These are phyloP conservation scores for Cerioporus squamosus DNA, from an alignment of 1,284 basidiomycete genomes.

Conservation along the genomic window DNA sequence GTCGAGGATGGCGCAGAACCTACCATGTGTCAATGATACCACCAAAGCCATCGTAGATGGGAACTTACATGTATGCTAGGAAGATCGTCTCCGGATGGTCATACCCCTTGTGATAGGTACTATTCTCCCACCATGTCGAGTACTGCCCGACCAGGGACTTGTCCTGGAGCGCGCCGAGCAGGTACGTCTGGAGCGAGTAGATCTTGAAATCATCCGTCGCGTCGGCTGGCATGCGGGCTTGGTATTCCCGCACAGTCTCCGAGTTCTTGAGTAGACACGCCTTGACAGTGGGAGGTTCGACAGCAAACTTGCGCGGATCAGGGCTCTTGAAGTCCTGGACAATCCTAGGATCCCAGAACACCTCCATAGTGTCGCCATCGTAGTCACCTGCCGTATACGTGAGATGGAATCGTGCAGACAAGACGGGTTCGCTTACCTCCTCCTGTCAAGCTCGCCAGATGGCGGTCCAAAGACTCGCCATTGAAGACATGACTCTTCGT, in stretches of 20 bases:
- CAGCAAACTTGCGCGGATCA: conserved; percentile 43
- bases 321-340: conserved; percentile 57
- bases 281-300: conserved; percentile 47
- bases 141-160: conserved; percentile 56
- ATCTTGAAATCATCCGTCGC: conserved; percentile 32
- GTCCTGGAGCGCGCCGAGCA: conserved; percentile 53
- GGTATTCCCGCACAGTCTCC: conserved; percentile 47
- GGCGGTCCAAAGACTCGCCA: conserved; percentile 28
- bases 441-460: conserved; percentile 45
- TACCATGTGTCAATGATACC: conserved; percentile 26
- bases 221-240: conserved; percentile 17
- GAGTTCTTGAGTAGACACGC: conserved; percentile 46
- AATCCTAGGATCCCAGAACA: conserved; percentile 46
- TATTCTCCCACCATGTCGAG: conserved; percentile 58
- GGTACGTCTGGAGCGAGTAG: conserved; percentile 46
- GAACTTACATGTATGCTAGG: conserved; percentile 62
- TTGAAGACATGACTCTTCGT: conserved; percentile 34
- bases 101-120: conserved; percentile 57
- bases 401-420: not conserved
- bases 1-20: conserved; percentile 65
- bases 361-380: conserved; percentile 47
- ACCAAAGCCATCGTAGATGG: not conserved
- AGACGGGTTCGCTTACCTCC: conserved; percentile 36
- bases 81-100: conserved; percentile 48
- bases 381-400: conserved; percentile 42